These are phyloP conservation scores for Picea mariana DNA, from an alignment of 83 land plant genomes.

Conservation along the genomic window DNA sequence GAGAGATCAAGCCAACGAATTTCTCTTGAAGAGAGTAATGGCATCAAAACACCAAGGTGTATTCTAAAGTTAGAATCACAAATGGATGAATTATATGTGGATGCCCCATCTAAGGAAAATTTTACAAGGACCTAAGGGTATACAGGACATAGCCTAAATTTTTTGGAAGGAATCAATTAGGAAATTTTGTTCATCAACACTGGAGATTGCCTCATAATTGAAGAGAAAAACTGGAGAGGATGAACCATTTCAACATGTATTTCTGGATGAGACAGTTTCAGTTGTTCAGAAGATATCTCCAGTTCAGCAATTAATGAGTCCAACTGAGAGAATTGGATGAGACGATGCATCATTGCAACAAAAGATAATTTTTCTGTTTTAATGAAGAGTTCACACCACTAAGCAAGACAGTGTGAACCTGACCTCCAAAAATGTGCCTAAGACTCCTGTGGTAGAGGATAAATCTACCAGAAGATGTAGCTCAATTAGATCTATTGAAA, in stretches of 20 bases:
- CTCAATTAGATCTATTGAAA: constrained; percentile 24
- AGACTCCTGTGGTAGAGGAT: constrained; percentile 11
- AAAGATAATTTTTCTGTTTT: not conserved
- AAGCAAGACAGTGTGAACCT: not conserved
- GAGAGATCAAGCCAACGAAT: too few species aligned
- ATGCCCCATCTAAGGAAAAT: too few species aligned
- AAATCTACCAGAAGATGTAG: constrained; percentile 23
- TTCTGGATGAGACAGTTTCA: constrained; percentile 6
- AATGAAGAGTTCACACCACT: not conserved
- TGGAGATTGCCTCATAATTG: too few species aligned
- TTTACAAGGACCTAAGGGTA: too few species aligned
- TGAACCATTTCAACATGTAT: not conserved
- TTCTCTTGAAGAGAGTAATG: too few species aligned
- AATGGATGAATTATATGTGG: too few species aligned
- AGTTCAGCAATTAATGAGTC: not conserved
- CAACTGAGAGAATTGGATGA: not conserved
- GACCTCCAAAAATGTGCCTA: not conserved
- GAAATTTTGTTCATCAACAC: too few species aligned
- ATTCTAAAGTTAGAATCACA: too few species aligned
- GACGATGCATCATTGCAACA: not conserved
- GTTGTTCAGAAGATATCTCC: constrained; percentile 1
- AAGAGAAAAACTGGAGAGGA: not conserved
- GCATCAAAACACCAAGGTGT: too few species aligned
- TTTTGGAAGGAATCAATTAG: too few species aligned
- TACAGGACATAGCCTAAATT: too few species aligned